These are phyloP conservation scores for Arabidopsis suecica DNA, from an alignment of 345 rosid genomes.

Conservation along the genomic window DNA sequence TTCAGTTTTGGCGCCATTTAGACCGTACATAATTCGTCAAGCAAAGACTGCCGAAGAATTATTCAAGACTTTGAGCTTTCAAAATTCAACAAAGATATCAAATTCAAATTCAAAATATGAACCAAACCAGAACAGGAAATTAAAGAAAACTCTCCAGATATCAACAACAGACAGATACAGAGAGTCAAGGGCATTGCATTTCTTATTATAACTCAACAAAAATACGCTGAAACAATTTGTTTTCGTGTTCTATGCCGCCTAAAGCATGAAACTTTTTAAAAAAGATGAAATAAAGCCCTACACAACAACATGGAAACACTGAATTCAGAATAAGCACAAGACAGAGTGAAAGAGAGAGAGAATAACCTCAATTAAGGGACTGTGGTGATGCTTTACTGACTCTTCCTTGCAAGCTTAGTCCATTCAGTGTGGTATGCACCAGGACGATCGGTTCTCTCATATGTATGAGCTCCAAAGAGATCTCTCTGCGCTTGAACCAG, in stretches of 20 bases:
- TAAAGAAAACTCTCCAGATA: neutral
- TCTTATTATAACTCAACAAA: constrained; percentile 36
- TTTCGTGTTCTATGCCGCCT: constrained; percentile 26
- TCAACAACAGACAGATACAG: neutral
- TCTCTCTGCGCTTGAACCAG: constrained; percentile 99
- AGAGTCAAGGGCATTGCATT: constrained; percentile 30
- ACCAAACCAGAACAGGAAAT: too few relatives aligned
- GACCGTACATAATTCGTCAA: neutral
- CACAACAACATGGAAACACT: constrained; percentile 20
- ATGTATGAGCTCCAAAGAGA: constrained; percentile 96
- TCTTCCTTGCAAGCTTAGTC: constrained; percentile 79
- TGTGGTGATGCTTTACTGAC: constrained; percentile 38
- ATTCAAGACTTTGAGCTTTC: too few relatives aligned
- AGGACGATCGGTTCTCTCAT: constrained; percentile 83
- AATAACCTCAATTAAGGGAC: constrained; percentile 53
- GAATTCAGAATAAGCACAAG: constrained; percentile 33
- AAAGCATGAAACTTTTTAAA: constrained; percentile 20
- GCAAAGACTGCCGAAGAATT: too few relatives aligned
- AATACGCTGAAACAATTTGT: constrained; percentile 12
- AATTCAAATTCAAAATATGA: too few relatives aligned
- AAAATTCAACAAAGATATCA: too few relatives aligned
- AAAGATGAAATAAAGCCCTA: constrained; percentile 29
- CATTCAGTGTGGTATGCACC: constrained; percentile 92
- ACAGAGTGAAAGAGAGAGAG: constrained; percentile 24
- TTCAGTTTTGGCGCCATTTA: constrained; percentile 4